A percentile compares a stretch with the other conserved stretches of the same genome.
Conservation (phyloP, 192 early-diverging fungal genomes). For the Cetraspora pellucida region DNA sequence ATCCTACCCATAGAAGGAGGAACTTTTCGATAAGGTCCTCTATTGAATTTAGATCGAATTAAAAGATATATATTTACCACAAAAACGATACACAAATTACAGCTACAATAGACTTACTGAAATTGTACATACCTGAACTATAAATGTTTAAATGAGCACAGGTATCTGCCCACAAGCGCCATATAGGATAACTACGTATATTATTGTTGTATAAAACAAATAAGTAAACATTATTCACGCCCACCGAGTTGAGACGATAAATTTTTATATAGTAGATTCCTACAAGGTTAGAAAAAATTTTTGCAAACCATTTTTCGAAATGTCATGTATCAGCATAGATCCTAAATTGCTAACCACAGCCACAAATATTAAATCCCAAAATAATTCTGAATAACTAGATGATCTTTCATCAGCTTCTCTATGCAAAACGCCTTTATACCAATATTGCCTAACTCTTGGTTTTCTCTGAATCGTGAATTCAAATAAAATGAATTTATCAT, state of each 20-base stretch:
- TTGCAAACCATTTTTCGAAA: neutral
- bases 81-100: too few species aligned
- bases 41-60: too few species aligned
- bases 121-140: conserved; percentile 7
- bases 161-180: conserved; percentile 20
- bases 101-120: too few species aligned
- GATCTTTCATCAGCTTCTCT: conserved; percentile 32
- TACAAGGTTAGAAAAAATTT: conserved; percentile 34
- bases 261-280: neutral
- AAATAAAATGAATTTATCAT: too few species aligned
- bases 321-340: conserved; percentile 2
- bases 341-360: conserved; percentile 25
- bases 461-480: neutral
- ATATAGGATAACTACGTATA: conserved; percentile 29
- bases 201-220: neutral
- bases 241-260: neutral
- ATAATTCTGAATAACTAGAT: conserved; percentile 33
- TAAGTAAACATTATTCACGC: neutral
- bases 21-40: conserved; percentile 39
- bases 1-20: conserved; percentile 31
- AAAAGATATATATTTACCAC: too few species aligned
- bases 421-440: conserved; percentile 26
- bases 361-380: conserved; percentile 40
- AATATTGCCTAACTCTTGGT: conserved; percentile 36
- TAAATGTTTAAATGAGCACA: conserved; percentile 23